These are phyloP conservation scores for Trichomonascaceae sp. DNA, from an alignment of 1,139 yeast species.

Conservation along the genomic window DNA sequence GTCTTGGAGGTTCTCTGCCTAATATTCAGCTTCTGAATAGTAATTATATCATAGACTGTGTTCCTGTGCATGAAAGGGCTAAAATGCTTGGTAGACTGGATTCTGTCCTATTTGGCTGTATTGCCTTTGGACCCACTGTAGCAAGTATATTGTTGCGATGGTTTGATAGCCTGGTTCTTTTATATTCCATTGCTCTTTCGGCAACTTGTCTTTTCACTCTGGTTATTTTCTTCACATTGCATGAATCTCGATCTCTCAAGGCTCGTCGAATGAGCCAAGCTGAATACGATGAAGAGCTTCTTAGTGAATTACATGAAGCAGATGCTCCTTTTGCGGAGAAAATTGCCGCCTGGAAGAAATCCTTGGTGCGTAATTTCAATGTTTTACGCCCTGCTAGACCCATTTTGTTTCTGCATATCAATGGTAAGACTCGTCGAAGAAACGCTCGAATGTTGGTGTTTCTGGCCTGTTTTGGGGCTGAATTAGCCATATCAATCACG, in stretches of 20 bases:
- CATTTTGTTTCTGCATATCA: constrained; percentile 34
- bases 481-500: constrained; percentile 33
- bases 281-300: constrained; percentile 10
- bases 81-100: constrained; percentile 50
- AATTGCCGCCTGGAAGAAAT: constrained; percentile 8
- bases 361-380: constrained; percentile 14
- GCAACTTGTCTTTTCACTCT: constrained; percentile 30
- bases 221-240: constrained; percentile 37
- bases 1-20: constrained; percentile 51
- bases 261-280: constrained; percentile 19
- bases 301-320: constrained; percentile 9
- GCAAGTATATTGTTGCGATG: constrained; percentile 40
- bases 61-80: constrained; percentile 48
- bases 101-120: constrained; percentile 55
- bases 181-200: constrained; percentile 26
- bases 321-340: constrained; percentile 2
- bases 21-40: constrained; percentile 48
- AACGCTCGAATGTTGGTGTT: constrained; percentile 43
- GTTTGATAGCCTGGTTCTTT: constrained; percentile 25
- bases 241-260: constrained; percentile 48
- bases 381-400: constrained; percentile 43
- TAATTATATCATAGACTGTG: constrained; percentile 62
- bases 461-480: constrained; percentile 37
- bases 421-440: constrained; percentile 28
- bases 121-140: constrained; percentile 58